Conservation (phyloP, 768 basidiomycete species). For the Agrocybe praecox region DNA sequence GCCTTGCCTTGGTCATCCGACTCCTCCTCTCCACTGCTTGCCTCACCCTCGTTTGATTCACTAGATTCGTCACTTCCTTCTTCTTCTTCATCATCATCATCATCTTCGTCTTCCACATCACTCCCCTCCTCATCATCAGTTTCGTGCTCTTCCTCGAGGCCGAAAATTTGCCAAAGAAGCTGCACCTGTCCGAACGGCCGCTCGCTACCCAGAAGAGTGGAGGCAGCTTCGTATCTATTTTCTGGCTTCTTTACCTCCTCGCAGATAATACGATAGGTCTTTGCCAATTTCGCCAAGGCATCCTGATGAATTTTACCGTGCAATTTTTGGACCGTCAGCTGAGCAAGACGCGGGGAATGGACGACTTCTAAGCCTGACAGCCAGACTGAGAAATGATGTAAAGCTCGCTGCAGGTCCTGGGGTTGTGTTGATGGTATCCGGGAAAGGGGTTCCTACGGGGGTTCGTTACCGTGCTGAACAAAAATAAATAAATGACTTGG, state of each 20-base stretch:
- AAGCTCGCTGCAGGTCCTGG: conserved; percentile 57
- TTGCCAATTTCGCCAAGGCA: conserved; percentile 68
- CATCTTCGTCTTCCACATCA: conserved; percentile 14
- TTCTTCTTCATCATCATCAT: conserved; percentile 15
- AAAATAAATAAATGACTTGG: background rate
- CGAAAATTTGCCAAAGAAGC: conserved; percentile 78
- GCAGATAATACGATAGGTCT: conserved; percentile 73
- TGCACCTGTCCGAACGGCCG: conserved; percentile 81
- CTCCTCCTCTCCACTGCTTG: background rate
- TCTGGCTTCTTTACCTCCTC: conserved; percentile 73
- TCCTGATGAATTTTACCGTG: conserved; percentile 74
- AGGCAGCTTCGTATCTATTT: conserved; percentile 90
- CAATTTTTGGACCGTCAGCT: conserved; percentile 68
- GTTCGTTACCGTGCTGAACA: background rate
- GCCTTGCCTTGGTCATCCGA: conserved; percentile 2
- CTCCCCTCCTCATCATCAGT: conserved; percentile 15
- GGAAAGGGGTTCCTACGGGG: conserved; percentile 67
- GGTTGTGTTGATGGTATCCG: conserved; percentile 70
- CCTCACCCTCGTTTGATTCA: background rate
- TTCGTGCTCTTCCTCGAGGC: conserved; percentile 51
- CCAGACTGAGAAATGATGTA: conserved; percentile 81
- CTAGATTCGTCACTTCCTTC: conserved; percentile 1
- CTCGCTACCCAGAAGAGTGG: conserved; percentile 81
- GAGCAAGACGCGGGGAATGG: conserved; percentile 76
- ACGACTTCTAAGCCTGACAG: conserved; percentile 82